These are phyloP conservation scores for Crithidia thermophila DNA, from an alignment of 208 protist species.

Conservation along the genomic window DNA sequence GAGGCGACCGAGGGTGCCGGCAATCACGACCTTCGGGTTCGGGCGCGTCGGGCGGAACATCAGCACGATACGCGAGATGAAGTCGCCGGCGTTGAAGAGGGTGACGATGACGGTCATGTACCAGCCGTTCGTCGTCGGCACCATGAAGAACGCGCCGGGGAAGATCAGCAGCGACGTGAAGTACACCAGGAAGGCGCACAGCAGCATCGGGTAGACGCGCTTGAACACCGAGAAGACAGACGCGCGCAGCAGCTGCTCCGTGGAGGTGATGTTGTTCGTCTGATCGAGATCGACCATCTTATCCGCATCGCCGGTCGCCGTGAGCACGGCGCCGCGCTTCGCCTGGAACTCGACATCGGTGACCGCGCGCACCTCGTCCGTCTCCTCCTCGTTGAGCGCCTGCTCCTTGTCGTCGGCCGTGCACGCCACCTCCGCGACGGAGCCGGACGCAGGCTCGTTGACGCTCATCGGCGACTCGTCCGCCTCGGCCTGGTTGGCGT, in stretches of 20 bases:
- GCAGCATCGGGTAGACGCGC: constrained; percentile 71
- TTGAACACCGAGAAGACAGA: constrained; percentile 43
- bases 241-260: constrained; percentile 65
- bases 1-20: constrained; percentile 48
- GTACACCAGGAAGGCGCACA: constrained; percentile 66
- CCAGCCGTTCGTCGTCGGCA: constrained; percentile 44
- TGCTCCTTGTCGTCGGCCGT: constrained; percentile 33
- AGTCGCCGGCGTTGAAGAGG: constrained; percentile 74
- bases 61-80: constrained; percentile 42
- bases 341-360: constrained; percentile 1
- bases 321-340: constrained; percentile 39
- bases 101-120: constrained; percentile 62
- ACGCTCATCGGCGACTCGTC: neutral
- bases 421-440: constrained; percentile 11
- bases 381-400: constrained; percentile 25
- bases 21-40: constrained; percentile 49
- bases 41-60: constrained; percentile 45
- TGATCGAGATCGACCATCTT: constrained; percentile 61
- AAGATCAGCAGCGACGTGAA: constrained; percentile 68
- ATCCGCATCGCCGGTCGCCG: constrained; percentile 50
- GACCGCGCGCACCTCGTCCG: constrained; percentile 39
- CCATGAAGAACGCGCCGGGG: constrained; percentile 66
- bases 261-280: constrained; percentile 52
- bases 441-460: constrained; percentile 22
- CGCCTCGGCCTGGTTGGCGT: neutral